These are phyloP conservation scores for Zygosaccharomyces pseudorouxii DNA, from an alignment of 805 yeast genomes.

Conservation along the genomic window DNA sequence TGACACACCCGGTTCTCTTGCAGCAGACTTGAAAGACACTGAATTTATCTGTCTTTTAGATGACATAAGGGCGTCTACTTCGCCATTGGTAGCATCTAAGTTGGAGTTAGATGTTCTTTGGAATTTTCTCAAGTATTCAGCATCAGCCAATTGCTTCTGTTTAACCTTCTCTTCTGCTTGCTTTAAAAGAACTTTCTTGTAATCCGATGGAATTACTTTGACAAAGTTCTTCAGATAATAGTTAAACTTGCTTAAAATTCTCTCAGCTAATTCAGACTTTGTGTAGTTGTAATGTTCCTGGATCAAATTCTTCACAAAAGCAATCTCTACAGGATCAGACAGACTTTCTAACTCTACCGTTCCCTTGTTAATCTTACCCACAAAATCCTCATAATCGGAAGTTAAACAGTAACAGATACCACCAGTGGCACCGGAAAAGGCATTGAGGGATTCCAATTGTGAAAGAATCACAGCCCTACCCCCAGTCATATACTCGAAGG, in stretches of 20 bases:
- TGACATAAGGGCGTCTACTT: slow-evolving; percentile 57
- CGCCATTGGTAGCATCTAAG: slow-evolving; percentile 86
- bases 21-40: slow-evolving; percentile 33
- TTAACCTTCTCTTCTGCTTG: slow-evolving; percentile 70
- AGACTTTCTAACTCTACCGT: slow-evolving; percentile 75
- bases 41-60: slow-evolving; percentile 19
- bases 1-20: slow-evolving; percentile 73
- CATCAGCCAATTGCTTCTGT: slow-evolving; percentile 52
- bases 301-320: slow-evolving; percentile 84
- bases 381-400: slow-evolving; percentile 83
- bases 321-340: slow-evolving; percentile 86
- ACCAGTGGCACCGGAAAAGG: slow-evolving; percentile 96
- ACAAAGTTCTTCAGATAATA: slow-evolving; percentile 83
- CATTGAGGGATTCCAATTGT: slow-evolving; percentile 82
- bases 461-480: slow-evolving; percentile 95
- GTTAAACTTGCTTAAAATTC: slow-evolving; percentile 81
- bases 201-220: slow-evolving; percentile 88
- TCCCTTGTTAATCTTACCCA: slow-evolving; percentile 69
- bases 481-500: slow-evolving; percentile 99
- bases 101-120: slow-evolving; percentile 69
- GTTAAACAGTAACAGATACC: slow-evolving; percentile 97
- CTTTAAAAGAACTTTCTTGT: slow-evolving; percentile 79
- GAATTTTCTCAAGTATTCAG: slow-evolving; percentile 60
- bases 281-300: slow-evolving; percentile 97
- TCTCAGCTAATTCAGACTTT: slow-evolving; percentile 82